phyloP scores from a whole-genome alignment of 768 basidiomycete genomes.

The Tylopilus felleus region DNA sequence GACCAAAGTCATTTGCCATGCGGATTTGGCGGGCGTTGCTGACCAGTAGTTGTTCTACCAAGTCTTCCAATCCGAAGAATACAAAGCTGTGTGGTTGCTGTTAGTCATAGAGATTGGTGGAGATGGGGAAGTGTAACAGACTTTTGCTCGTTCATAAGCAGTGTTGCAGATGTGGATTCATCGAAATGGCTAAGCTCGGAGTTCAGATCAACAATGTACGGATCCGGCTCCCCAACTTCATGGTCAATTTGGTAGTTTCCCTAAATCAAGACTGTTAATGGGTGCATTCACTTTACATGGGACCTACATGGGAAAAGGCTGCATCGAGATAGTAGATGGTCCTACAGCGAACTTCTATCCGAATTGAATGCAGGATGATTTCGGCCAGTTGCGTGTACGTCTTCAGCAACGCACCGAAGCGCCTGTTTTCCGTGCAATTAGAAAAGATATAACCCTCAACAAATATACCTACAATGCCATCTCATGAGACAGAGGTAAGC shows the following conservation, averaged over 20 bases:
- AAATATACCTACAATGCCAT: conserved; percentile 73
- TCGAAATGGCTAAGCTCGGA: conserved; percentile 73
- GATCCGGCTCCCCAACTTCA: conserved; percentile 89
- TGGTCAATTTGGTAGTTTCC: conserved; percentile 80
- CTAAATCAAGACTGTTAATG: conserved; percentile 38
- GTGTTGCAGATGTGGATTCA: conserved; percentile 57
- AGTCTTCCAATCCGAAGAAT: conserved; percentile 78
- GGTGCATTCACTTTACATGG: background rate
- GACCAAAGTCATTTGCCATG: conserved; percentile 67
- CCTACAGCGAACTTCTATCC: conserved; percentile 85
- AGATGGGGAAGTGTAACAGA: conserved; percentile 36
- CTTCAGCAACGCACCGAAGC: conserved; percentile 85
- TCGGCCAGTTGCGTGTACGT: conserved; percentile 89
- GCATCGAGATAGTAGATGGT: conserved; percentile 77
- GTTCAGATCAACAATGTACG: conserved; percentile 84
- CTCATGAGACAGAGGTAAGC: conserved; percentile 77
- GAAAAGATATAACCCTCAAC: background rate
- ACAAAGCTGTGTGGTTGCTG: conserved; percentile 57
- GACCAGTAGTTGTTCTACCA: conserved; percentile 84
- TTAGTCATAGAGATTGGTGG: background rate
- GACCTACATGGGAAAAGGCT: conserved; percentile 68
- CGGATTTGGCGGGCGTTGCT: conserved; percentile 68
- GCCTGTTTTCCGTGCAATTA: conserved; percentile 45
- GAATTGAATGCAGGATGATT: conserved; percentile 81
- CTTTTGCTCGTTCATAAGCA: conserved; percentile 66